Percentiles rank a stretch among this genome's conserved stretches.
phyloP scores from a whole-genome alignment of 2,329 filamentous ascomycete species.

The Fusarium illudens region DNA sequence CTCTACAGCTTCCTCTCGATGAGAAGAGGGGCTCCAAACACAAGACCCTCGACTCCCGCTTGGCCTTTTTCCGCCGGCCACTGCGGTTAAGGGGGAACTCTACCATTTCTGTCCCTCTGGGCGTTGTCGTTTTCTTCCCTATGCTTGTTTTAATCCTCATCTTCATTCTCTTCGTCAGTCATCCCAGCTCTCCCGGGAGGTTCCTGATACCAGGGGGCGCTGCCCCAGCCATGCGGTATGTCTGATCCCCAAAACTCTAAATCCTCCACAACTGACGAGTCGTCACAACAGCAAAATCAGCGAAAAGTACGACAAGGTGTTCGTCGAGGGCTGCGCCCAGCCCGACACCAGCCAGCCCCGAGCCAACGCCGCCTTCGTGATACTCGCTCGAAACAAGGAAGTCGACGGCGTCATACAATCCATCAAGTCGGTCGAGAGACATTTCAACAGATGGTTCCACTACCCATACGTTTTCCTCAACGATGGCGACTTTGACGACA shows the following conservation, averaged over 20 bases:
- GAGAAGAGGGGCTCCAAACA: conserved; percentile 57
- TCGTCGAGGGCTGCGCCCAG: conserved; percentile 87
- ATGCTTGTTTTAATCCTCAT: conserved; percentile 91
- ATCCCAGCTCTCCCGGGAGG: conserved; percentile 82
- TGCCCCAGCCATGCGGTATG: conserved; percentile 88
- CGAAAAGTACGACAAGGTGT: conserved; percentile 97
- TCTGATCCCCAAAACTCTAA: conserved; percentile 14
- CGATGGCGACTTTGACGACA: conserved; percentile 94
- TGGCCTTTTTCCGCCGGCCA: conserved; percentile 86
- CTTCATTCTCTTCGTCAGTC: conserved; percentile 85
- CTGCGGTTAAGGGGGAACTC: conserved; percentile 92
- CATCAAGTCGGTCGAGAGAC: conserved; percentile 95
- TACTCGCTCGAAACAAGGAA: conserved; percentile 95
- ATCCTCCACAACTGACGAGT: conserved; percentile 24
- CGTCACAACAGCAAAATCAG: conserved; percentile 81
- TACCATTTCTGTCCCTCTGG: conserved; percentile 88
- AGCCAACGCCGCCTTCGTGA: conserved; percentile 95
- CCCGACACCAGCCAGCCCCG: conserved; percentile 80
- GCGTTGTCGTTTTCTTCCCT: conserved; percentile 92
- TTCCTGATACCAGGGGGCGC: conserved; percentile 89
- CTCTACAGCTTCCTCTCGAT: conserved; percentile 56
- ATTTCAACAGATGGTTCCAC: conserved; percentile 99
- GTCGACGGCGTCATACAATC: conserved; percentile 95
- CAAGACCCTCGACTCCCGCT: conserved; percentile 56
- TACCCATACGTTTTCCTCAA: conserved; percentile 99